These are phyloP conservation scores for Ogataea ramenticola DNA, from an alignment of 805 yeast species.

Conservation along the genomic window DNA sequence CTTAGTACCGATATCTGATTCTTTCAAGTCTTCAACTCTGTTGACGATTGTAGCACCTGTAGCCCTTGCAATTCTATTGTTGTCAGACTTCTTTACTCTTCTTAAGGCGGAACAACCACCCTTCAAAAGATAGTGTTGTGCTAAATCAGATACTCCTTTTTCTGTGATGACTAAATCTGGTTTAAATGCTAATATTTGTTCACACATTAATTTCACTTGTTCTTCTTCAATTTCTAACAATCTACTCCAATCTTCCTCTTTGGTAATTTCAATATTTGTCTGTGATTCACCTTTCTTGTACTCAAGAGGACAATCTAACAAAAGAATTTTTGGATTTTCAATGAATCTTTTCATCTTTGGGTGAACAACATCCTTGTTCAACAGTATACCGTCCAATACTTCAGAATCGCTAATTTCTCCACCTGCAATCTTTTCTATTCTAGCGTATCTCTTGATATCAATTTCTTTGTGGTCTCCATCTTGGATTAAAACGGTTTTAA, in stretches of 20 bases:
- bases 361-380: constrained; percentile 97
- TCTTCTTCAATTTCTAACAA: constrained; percentile 95
- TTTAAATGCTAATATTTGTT: constrained; percentile 71
- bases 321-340: constrained; percentile 80
- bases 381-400: constrained; percentile 85
- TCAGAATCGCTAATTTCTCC: constrained; percentile 89
- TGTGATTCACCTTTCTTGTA: constrained; percentile 99
- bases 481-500: constrained; percentile 67
- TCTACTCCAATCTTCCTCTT: constrained; percentile 95
- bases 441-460: constrained; percentile 86
- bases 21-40: constrained; percentile 90
- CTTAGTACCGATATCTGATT: constrained; percentile 77
- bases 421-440: constrained; percentile 96
- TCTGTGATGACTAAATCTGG: constrained; percentile 96
- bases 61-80: constrained; percentile 93
- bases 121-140: constrained; percentile 91
- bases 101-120: constrained; percentile 90
- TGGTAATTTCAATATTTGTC: constrained; percentile 93
- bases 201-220: constrained; percentile 85
- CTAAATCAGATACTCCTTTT: constrained; percentile 96
- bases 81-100: constrained; percentile 92
- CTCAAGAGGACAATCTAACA: constrained; percentile 94
- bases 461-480: constrained; percentile 67
- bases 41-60: constrained; percentile 97
- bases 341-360: constrained; percentile 93